Percentiles rank a stretch among this genome's conserved stretches.
These are phyloP conservation scores for Magnaporthiopsis rhizophila DNA, from an alignment of 2,329 filamentous ascomycete genomes.

Conservation along the genomic window DNA sequence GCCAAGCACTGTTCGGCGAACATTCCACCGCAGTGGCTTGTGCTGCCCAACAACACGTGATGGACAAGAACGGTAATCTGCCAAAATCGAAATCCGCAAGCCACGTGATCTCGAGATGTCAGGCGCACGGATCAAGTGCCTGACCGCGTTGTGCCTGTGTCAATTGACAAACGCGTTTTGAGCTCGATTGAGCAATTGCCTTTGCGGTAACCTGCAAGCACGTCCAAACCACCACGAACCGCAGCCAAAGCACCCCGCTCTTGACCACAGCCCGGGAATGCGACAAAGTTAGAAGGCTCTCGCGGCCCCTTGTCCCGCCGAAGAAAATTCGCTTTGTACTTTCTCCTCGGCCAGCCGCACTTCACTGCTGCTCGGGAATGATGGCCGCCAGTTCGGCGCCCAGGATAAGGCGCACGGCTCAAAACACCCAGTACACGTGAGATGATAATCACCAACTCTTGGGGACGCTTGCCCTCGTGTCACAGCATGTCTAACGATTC, in stretches of 20 bases:
- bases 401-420: constrained; percentile 37
- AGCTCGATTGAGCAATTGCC: not conserved
- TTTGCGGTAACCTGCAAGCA: not conserved
- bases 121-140: not conserved
- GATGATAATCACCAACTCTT: constrained; percentile 10
- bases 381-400: constrained; percentile 22
- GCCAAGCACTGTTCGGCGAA: not conserved
- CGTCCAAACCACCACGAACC: not conserved
- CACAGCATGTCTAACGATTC: not conserved
- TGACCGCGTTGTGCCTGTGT: not conserved
- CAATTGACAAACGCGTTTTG: not conserved
- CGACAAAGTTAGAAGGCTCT: constrained; percentile 1
- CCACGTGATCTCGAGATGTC: not conserved
- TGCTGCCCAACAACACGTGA: too few species aligned
- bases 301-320: constrained; percentile 1
- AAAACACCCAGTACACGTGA: constrained; percentile 42
- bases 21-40: not conserved
- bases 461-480: not conserved
- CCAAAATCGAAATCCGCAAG: too few species aligned
- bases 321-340: not conserved
- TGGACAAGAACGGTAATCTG: too few species aligned
- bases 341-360: not conserved
- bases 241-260: not conserved
- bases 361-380: not conserved
- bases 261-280: not conserved